phyloP scores from a whole-genome alignment of 1,284 basidiomycete species.

The Athelia psychrophila region DNA sequence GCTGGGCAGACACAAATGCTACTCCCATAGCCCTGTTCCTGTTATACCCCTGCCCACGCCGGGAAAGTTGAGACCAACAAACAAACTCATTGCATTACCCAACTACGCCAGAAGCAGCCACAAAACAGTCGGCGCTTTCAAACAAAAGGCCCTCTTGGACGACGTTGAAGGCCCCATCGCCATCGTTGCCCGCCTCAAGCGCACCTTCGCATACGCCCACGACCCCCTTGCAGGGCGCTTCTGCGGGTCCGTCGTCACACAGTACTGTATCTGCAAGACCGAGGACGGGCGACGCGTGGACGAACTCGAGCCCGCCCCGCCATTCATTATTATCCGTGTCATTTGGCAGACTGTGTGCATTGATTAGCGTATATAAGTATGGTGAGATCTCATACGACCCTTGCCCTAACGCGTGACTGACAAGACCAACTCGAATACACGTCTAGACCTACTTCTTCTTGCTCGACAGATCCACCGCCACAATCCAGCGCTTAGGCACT shows the following conservation, averaged over 20 bases:
- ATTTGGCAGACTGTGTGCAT: too few species aligned
- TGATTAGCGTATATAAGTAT: too few species aligned
- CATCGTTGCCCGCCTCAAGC: conserved; percentile 60
- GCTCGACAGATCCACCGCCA: conserved; percentile 41
- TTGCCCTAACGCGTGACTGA: too few species aligned
- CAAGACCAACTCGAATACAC: too few species aligned
- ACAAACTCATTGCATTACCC: not conserved
- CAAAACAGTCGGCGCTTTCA: conserved; percentile 70
- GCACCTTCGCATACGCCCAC: conserved; percentile 58
- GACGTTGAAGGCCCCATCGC: conserved; percentile 63
- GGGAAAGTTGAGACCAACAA: conserved; percentile 5
- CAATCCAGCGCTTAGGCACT: conserved; percentile 80
- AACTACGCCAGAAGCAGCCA: conserved; percentile 61
- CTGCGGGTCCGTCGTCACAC: too few species aligned
- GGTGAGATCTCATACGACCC: too few species aligned
- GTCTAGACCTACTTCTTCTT: conserved; percentile 35
- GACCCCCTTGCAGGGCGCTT: conserved; percentile 74
- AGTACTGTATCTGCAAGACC: too few species aligned
- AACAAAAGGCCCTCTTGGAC: conserved; percentile 48
- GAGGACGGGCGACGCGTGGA: too few species aligned
- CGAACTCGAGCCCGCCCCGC: too few species aligned
- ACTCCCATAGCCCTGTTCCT: too few species aligned
- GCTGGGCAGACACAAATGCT: too few species aligned
- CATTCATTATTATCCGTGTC: too few species aligned
- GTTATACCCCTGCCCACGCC: conserved; percentile 55